Evolutionary conservation across 2,329 filamentous ascomycete genomes (phyloP).

Genomic region (Paraphaeosphaeria minitans): DNA sequence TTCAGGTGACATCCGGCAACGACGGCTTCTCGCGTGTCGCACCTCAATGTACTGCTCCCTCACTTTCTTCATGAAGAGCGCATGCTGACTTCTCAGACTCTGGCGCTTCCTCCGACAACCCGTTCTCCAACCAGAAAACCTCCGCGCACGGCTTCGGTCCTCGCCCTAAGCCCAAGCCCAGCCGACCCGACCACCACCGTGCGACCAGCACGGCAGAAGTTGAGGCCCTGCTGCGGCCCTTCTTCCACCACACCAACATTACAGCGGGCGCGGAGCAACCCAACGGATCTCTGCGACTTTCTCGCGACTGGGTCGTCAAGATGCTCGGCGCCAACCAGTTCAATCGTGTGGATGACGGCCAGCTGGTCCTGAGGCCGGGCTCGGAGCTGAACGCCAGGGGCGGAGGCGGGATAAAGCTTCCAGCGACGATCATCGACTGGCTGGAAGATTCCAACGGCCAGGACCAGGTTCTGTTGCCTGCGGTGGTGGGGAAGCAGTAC

Average conservation of each 20-base stretch:
- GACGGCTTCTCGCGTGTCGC: background rate
- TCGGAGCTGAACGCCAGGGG: background rate
- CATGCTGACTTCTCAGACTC: background rate
- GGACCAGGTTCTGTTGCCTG: background rate
- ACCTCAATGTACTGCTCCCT: background rate
- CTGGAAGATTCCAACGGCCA: background rate
- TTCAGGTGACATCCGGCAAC: background rate
- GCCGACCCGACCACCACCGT: background rate
- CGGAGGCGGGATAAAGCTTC: background rate
- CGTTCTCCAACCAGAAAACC: background rate
- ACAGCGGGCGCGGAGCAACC: background rate
- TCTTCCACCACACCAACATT: background rate
- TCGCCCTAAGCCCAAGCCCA: background rate
- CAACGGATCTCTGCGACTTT: background rate
- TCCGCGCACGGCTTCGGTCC: background rate
- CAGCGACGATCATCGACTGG: background rate
- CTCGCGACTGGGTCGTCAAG: background rate
- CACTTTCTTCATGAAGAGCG: background rate
- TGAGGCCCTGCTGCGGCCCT: background rate
- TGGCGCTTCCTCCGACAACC: background rate
- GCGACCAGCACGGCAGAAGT: background rate
- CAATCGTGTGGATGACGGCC: background rate
- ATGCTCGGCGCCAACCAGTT: background rate
- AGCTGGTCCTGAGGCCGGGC: background rate
- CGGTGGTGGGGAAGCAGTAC: background rate